Evolutionary conservation across 345 rosid species (phyloP), one percentile per base, ranked within the genome.

Genomic region (Camelina laxa): DNA sequence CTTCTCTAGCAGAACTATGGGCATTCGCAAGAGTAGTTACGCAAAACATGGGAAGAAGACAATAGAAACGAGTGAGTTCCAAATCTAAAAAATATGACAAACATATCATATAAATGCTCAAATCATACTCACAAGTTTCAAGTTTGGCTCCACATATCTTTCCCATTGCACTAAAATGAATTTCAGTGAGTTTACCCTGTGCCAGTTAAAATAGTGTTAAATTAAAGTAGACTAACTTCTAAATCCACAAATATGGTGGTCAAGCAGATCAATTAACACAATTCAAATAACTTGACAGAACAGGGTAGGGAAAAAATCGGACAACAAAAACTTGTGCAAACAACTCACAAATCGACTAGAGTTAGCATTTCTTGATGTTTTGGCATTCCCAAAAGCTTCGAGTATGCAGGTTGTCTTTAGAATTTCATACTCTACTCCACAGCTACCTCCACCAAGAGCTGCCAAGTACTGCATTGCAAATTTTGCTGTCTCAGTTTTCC

Each of bases 341-440:
- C 24, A 76, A 81, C 99, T 80, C 64, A 96, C 99, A 76, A 92
- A 92, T 90, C 99, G 84, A 63, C 98, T 96, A 41, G 99, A 92
- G 80, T 96, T 96, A 59, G 81, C 80, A 82, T 96, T 96, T 77
- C 87, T 88, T 36, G 91, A 89, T 72, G 98, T 96, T 80, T 91
- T 96, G 41, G 99, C 89, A 81, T 96, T 96, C 67, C 99, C 99
- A 80, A 96, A 96, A 80, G 98, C 92, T 82, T 96, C 98, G 48
- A 96, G 98, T 73, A 96, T 85, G 82, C 63, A 80, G 66, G 81
- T 88, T 24, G 89, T 85, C 80, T 82, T 83, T 55, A 90, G 91
- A 72, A 92, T 83, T 82, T 82, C 86, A 70, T 68, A 55, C 76
- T 87, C 97, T 60, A 90, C 82, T 55, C 97, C 92, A 56, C 82